Evolutionary conservation across 2,329 filamentous ascomycete species (phyloP).

Genomic region (Trichophaea hybrida): DNA sequence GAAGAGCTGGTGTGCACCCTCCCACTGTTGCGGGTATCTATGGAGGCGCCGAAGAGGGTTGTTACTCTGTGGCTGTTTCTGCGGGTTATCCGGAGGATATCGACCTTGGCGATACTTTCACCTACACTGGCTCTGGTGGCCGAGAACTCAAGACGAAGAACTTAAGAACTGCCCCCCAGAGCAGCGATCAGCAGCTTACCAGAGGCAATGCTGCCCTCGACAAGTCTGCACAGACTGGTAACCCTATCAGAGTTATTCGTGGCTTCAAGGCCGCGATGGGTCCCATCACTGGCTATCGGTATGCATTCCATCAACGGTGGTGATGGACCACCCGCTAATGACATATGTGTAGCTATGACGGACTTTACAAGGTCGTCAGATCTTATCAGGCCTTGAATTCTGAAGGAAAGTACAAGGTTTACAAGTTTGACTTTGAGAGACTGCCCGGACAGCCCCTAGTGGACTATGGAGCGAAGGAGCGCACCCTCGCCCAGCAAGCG

Average conservation of each 20-base stretch:
- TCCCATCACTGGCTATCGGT: constrained; percentile 20
- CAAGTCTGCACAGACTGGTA: constrained; percentile 16
- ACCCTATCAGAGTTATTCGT: constrained; percentile 23
- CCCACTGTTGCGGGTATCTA: constrained; percentile 22
- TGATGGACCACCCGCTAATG: not conserved
- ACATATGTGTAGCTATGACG: constrained; percentile 14
- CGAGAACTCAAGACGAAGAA: constrained; percentile 24
- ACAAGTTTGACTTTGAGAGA: constrained; percentile 24
- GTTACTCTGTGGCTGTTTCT: constrained; percentile 22
- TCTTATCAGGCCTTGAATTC: constrained; percentile 21
- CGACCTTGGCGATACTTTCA: constrained; percentile 25
- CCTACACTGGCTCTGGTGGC: constrained; percentile 24
- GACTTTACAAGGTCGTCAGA: constrained; percentile 22
- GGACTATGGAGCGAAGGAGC: constrained; percentile 7
- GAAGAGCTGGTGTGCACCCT: constrained; percentile 16
- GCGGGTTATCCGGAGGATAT: constrained; percentile 25
- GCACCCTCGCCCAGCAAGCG: not conserved
- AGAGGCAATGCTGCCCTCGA: constrained; percentile 19
- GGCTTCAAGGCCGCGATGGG: constrained; percentile 22
- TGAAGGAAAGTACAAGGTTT: constrained; percentile 21
- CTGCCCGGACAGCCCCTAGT: constrained; percentile 22
- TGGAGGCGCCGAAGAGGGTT: constrained; percentile 10
- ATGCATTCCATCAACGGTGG: not conserved
- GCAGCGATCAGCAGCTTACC: constrained; percentile 16
- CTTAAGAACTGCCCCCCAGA: constrained; percentile 22